Percentiles rank a stretch among this genome's conserved stretches.
These are phyloP conservation scores for Ustilago vetiveriae DNA, from an alignment of 1,284 basidiomycete genomes.

Conservation along the genomic window DNA sequence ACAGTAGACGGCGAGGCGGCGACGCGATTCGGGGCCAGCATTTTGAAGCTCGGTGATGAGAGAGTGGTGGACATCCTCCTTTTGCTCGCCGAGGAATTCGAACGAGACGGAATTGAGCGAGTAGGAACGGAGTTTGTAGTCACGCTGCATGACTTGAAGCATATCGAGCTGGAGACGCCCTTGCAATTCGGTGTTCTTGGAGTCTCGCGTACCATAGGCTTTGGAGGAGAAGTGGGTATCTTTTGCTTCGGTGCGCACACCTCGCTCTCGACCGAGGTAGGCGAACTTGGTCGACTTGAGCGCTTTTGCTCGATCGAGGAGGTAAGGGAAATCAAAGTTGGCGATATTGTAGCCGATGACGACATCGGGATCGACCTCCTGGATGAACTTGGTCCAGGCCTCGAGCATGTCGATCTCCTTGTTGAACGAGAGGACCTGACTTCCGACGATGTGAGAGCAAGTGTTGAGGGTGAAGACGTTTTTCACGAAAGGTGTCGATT, in stretches of 20 bases:
- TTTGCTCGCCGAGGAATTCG: slow-evolving; percentile 66
- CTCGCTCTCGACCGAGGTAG: slow-evolving; percentile 63
- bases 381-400: slow-evolving; percentile 64
- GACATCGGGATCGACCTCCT: slow-evolving; percentile 64
- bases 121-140: slow-evolving; percentile 66
- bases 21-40: slow-evolving; percentile 64
- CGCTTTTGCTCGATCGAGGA: slow-evolving; percentile 65
- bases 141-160: slow-evolving; percentile 67
- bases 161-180: slow-evolving; percentile 67
- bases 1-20: slow-evolving; percentile 66
- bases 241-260: slow-evolving; percentile 63
- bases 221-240: slow-evolving; percentile 67
- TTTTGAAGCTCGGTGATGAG: slow-evolving; percentile 67
- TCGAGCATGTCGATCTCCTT: slow-evolving; percentile 63
- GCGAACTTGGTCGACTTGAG: slow-evolving; percentile 63
- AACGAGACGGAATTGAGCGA: slow-evolving; percentile 66
- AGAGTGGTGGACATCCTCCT: slow-evolving; percentile 66
- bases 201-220: slow-evolving; percentile 66
- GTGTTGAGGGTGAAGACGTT: slow-evolving; percentile 66
- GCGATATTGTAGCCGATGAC: slow-evolving; percentile 67
- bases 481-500: slow-evolving; percentile 63
- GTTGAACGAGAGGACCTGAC: slow-evolving; percentile 63
- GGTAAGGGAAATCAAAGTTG: slow-evolving; percentile 67
- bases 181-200: slow-evolving; percentile 65
- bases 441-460: slow-evolving; percentile 65